Evolutionary conservation across 192 early-diverging fungal genomes (phyloP).

Genomic region (Coemansia erecta): DNA sequence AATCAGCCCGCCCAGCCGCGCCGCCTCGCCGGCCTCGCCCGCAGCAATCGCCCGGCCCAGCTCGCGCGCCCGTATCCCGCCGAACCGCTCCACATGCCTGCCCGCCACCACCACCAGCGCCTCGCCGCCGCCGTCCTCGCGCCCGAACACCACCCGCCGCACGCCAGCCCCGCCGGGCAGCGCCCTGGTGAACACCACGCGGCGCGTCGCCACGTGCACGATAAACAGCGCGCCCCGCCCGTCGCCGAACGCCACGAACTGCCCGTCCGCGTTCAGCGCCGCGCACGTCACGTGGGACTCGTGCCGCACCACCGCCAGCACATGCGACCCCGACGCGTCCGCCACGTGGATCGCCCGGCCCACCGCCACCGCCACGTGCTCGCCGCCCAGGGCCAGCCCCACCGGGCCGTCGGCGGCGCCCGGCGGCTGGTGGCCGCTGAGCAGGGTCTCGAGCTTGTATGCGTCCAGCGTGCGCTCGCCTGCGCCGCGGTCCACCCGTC

Average conservation of each 20-base stretch:
- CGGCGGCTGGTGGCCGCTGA: slow-evolving; percentile 10
- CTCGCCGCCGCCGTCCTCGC: neutral
- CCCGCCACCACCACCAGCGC: slow-evolving; percentile 38
- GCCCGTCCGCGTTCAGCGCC: slow-evolving; percentile 30
- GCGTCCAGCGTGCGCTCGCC: slow-evolving; percentile 16
- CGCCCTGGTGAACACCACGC: slow-evolving; percentile 31
- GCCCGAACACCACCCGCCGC: neutral
- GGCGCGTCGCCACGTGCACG: slow-evolving; percentile 34
- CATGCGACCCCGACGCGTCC: slow-evolving; percentile 12
- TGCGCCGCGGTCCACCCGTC: neutral
- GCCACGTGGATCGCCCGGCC: slow-evolving; percentile 33
- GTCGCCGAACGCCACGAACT: slow-evolving; percentile 51
- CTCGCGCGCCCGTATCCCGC: slow-evolving; percentile 15
- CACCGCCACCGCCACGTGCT: slow-evolving; percentile 24
- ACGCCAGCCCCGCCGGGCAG: slow-evolving; percentile 6
- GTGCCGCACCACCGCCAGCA: slow-evolving; percentile 37
- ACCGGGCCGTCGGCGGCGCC: slow-evolving; percentile 15
- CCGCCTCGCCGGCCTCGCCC: slow-evolving; percentile 27
- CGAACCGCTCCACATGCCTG: slow-evolving; percentile 29
- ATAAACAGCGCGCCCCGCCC: slow-evolving; percentile 33
- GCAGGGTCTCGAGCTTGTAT: slow-evolving; percentile 46
- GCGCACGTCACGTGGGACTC: slow-evolving; percentile 13
- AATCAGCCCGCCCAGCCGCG: slow-evolving; percentile 18
- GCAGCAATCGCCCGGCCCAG: slow-evolving; percentile 30
- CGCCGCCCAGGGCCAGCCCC: slow-evolving; percentile 5